Base-by-base conservation (phyloP, 2,329 filamentous ascomycete species). In the Aureobasidium sp. region DNA sequence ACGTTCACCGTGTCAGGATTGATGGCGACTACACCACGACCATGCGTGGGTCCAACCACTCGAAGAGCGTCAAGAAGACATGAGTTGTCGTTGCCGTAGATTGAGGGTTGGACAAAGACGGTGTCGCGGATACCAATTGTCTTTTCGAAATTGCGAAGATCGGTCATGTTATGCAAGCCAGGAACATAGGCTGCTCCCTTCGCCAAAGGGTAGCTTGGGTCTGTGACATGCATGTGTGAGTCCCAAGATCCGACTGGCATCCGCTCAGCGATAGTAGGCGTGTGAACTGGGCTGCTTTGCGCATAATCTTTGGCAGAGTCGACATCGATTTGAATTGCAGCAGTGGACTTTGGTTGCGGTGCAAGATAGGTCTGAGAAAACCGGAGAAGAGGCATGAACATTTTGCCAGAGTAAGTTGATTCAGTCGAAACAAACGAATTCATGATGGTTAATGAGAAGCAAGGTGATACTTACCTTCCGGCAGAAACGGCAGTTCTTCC, bases 141-240 rank as follows among this genome's bases (percentile, higher is more conserved):
- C 30, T 62, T 21, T 47, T 68, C 65, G 57, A 71, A 71, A 1
- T 69, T 63, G 29, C 79, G 70, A 21, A 82, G 82, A 39, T 85
- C 75, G 8, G 74, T 67, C 10, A 85, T 70, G 2, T 76, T 80
- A 66, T 83, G 78, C 14, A 76, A 66, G 3, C 69, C 67, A 2
- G 84, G 82, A 25, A 70, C 71, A 71, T 86, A 86, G 63, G 75
- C 72, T 39, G 83, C 82, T 39, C 73, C 67, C 9, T 74, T 62
- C 32, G 75, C 72, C 9, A 85, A 68, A 0, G 81, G 78, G 67
- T 81, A 85, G 25, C 72, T 67, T 0, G 81, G 81, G 58, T 85
- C 81, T 57, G 85, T 76, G 41, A 86, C 78, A 68, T 87, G 84
- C 81, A 86, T 86, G 69, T 86, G 84, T 53, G 79, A 81, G 68